phyloP scores from a whole-genome alignment of 148 eudicot genomes.

The Amaranthus hypochondriacus region DNA sequence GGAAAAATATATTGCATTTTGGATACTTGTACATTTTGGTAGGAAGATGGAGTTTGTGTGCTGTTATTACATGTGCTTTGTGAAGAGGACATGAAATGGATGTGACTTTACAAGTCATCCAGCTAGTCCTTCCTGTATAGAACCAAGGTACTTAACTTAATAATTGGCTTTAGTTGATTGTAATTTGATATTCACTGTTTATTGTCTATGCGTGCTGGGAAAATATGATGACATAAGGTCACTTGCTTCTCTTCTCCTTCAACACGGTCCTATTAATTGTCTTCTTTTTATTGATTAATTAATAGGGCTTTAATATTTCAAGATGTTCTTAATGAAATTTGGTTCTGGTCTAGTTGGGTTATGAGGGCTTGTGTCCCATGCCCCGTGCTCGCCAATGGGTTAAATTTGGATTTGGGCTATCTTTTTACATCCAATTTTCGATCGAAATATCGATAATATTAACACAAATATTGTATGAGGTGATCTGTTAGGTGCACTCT shows the following conservation, averaged over 20 bases:
- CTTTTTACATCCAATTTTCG: too few relatives aligned
- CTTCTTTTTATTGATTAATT: too few relatives aligned
- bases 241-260: not conserved
- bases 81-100: conserved; percentile 17
- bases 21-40: conserved; percentile 24
- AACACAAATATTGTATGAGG: too few relatives aligned
- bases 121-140: conserved; percentile 20
- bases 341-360: too few relatives aligned
- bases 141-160: conserved; percentile 4
- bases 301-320: too few relatives aligned
- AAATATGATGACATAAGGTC: conserved; percentile 19
- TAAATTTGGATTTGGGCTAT: too few relatives aligned
- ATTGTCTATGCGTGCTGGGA: not conserved
- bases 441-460: too few relatives aligned
- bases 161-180: conserved; percentile 14
- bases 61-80: conserved; percentile 4
- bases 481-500: too few relatives aligned
- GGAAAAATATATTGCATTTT: conserved; percentile 3
- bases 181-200: not conserved
- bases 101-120: not conserved
- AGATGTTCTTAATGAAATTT: too few relatives aligned
- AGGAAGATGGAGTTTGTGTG: conserved; percentile 18
- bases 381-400: too few relatives aligned
- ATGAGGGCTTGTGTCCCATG: too few relatives aligned
- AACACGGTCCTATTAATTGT: too few relatives aligned